A percentile compares a stretch with the other conserved stretches of the same genome.
Conservation (phyloP, 2,329 filamentous ascomycete genomes). For the Cladophialophora chaetospira region DNA sequence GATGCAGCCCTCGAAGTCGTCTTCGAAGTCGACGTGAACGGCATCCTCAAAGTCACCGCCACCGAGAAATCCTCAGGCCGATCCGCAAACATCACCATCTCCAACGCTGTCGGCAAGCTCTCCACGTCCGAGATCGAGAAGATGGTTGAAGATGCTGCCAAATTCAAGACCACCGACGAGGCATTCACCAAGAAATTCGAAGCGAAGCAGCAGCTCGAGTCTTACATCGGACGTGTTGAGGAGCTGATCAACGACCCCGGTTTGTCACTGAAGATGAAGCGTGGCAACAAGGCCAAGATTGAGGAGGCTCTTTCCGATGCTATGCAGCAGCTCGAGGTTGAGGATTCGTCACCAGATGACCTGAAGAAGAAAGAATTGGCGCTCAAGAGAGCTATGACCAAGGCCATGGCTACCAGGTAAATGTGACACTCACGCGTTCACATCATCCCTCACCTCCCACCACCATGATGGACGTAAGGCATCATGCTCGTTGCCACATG, state of each 20-base stretch:
- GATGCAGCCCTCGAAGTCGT: slow-evolving; percentile 96
- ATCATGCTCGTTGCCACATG: neutral
- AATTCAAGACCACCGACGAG: slow-evolving; percentile 98
- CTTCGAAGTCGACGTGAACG: slow-evolving; percentile 99
- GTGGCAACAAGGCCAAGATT: slow-evolving; percentile 99
- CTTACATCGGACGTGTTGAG: slow-evolving; percentile 97
- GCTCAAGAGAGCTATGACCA: slow-evolving; percentile 96
- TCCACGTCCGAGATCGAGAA: slow-evolving; percentile 92
- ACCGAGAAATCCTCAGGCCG: slow-evolving; percentile 98
- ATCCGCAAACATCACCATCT: slow-evolving; percentile 99
- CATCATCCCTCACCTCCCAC: neutral
- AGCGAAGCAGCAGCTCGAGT: slow-evolving; percentile 98
- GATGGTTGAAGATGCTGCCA: slow-evolving; percentile 96
- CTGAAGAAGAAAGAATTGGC: slow-evolving; percentile 99
- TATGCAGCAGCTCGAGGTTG: slow-evolving; percentile 95
- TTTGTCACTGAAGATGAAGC: slow-evolving; percentile 96
- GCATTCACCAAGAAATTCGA: slow-evolving; percentile 99
- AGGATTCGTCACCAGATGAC: slow-evolving; percentile 87
- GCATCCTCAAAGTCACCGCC: slow-evolving; percentile 98
- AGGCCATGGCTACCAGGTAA: slow-evolving; percentile 94
- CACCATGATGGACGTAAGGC: neutral
- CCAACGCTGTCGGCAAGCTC: slow-evolving; percentile 98
- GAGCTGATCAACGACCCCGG: slow-evolving; percentile 97
- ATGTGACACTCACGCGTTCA: neutral
- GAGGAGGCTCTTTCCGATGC: slow-evolving; percentile 95